Conservation (phyloP, 768 basidiomycete genomes). For the Steccherinum ochraceum region DNA sequence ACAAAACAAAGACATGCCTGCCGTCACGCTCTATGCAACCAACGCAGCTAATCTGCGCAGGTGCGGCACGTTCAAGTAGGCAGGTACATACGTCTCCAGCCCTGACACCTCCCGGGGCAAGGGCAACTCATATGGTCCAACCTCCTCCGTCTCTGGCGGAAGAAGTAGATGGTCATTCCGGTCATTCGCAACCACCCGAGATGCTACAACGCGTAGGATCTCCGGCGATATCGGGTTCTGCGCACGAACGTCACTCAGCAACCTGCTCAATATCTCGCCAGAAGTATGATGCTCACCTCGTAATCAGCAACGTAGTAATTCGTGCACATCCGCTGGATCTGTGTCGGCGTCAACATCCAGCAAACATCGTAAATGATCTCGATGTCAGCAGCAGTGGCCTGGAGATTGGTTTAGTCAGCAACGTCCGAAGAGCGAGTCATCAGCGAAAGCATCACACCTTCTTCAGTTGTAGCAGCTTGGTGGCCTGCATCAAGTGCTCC, state of each 20-base stretch:
- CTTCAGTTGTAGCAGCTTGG: constrained; percentile 95
- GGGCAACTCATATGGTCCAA: constrained; percentile 91
- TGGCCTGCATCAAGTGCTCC: constrained; percentile 99
- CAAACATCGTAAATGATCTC: constrained; percentile 99
- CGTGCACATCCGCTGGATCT: constrained; percentile 98
- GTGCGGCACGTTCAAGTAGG: constrained; percentile 86
- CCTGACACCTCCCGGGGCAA: constrained; percentile 92
- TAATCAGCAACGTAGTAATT: constrained; percentile 99
- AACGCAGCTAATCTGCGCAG: constrained; percentile 82
- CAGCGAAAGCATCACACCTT: constrained; percentile 54
- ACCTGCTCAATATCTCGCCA: neutral
- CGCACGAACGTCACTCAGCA: constrained; percentile 5
- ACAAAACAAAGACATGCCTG: neutral
- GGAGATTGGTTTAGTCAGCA: constrained; percentile 9
- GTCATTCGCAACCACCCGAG: constrained; percentile 92
- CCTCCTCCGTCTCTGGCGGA: constrained; percentile 95
- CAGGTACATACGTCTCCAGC: constrained; percentile 93
- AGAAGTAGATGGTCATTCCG: constrained; percentile 95
- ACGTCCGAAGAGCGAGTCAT: neutral
- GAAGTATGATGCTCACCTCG: constrained; percentile 55
- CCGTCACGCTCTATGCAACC: constrained; percentile 72
- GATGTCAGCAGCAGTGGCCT: constrained; percentile 93
- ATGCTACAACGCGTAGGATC: constrained; percentile 93
- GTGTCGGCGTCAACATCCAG: constrained; percentile 99
- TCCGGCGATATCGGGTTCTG: constrained; percentile 96